These are phyloP conservation scores for Lathyrus sativus DNA, from an alignment of 306 rosid species.

Conservation along the genomic window DNA sequence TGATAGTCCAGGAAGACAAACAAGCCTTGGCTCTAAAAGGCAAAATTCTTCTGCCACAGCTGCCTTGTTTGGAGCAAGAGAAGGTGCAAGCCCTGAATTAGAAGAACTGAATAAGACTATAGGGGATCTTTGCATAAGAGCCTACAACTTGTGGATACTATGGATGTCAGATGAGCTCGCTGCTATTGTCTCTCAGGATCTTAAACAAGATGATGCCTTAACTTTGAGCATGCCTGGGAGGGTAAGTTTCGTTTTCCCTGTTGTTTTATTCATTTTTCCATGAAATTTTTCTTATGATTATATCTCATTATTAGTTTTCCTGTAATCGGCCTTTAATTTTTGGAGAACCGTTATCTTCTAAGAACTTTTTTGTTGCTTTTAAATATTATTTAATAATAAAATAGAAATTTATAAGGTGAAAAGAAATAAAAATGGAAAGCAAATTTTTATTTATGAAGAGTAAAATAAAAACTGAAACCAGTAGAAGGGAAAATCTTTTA, in stretches of 20 bases:
- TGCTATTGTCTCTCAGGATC: constrained; percentile 61
- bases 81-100: constrained; percentile 75
- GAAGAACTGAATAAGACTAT: constrained; percentile 69
- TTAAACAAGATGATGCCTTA: constrained; percentile 74
- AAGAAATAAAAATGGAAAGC: constrained; percentile 9
- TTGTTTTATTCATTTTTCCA: constrained; percentile 27
- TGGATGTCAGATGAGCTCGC: constrained; percentile 88
- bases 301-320: constrained; percentile 4
- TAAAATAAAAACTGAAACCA: constrained; percentile 27
- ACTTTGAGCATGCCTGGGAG: constrained; percentile 77
- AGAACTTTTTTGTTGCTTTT: constrained; percentile 28
- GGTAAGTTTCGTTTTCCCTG: constrained; percentile 53
- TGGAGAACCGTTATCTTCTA: constrained; percentile 7
- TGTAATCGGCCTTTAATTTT: constrained; percentile 15
- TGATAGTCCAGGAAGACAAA: constrained; percentile 60
- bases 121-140: constrained; percentile 81
- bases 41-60: constrained; percentile 65
- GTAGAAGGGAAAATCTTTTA: constrained; percentile 23
- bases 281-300: background rate
- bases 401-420: background rate
- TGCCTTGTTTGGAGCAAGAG: constrained; percentile 80
- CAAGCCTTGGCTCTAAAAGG: constrained; percentile 50
- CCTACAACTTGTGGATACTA: constrained; percentile 84
- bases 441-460: background rate
- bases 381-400: background rate